Evolutionary conservation across 371 early-diverging fungal species (phyloP), one percentile per base, ranked within the genome.

Genomic region (Mortierella polycephala): DNA sequence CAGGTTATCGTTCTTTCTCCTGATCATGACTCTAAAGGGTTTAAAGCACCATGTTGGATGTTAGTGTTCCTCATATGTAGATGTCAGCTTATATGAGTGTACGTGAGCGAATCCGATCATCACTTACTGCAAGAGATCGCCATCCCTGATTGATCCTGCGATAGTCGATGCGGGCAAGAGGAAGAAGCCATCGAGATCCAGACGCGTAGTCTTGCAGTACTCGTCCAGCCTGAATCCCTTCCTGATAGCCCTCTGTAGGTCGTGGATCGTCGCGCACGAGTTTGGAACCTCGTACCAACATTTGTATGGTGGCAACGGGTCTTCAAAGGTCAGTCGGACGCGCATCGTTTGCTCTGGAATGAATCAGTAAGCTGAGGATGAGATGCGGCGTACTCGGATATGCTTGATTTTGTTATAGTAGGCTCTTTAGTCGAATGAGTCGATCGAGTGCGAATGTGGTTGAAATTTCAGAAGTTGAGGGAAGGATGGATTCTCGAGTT

Each of bases 171-270:
- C 57, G 2, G 72, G 75, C 12, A 75, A 40, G 11, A 81, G 76
- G 21, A 67, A 71, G 60, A 81, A 81, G 9, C 81, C 81, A 53
- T 81, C 81, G 18, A 81, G 67, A 54, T 81, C 81, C 18, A 81
- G 65, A 23, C 76, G 75, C 14, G 71, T 74, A 10, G 75, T 71
- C 18, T 72, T 75, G 69, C 75, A 71, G 44, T 50, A 37, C n/a
- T 64, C 39, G 20, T 64, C 47, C 21, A 81, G 55, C 9, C 55
- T 51, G 45, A 81, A 81, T n/a, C 72, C 76, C 14, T 75, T 75
- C 39, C 64, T 53, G 62, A 81, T 75, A 13, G 62, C 46, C 51
- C 40, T 54, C 55, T 74, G 75, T 8, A 81, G 63, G 58, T 81
- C 81, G 9, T 39, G 65, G 49, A 81, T 60, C 20, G 73, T 73